Base-by-base conservation (phyloP, 768 basidiomycete genomes). In the Boletus insuetus region DNA sequence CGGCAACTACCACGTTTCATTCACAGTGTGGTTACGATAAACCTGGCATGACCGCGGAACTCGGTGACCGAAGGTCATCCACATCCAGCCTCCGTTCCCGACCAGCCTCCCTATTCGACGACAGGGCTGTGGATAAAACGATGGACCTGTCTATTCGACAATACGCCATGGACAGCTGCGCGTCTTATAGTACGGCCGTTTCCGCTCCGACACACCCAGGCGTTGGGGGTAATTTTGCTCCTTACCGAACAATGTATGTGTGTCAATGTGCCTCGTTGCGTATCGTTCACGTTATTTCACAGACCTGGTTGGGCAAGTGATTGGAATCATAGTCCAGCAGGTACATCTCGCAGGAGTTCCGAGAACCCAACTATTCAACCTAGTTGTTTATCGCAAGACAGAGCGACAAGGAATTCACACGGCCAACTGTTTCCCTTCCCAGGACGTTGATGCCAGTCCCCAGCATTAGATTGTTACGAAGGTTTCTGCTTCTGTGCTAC, bases 261-360 rank as follows among this genome's bases (percentile, higher is more conserved):
- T 43, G n/a, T 26, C 11, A 1, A 29, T 22, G 20, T 37, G 17
- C 10, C 37, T 46, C 45, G 26, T 47, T 4, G 32, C 3, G 4
- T 29, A 20, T 31, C n/a, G 13, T 49, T 61, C 4, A 53, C 53
- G 44, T 38, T 20, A 17, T 24, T 29, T 14, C 39, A 10, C 19
- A 61, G 61, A 42, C 35, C 43, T 35, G 44, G 55, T 37, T 66
- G 59, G 58, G 58, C 56, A n/a, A 51, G 51, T 20, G 64, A 67
- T 37, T 67, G 66, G 66, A 42, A 59, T n/a, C 47, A 49, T 11
- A 54, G 60, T 37, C 34, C 55, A 20, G 2, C 9, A n/a, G 53
- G 46, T 46, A 49, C 54, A 48, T 58, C 58, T 49, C 53, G 52
- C 39, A 51, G 46, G 32, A 46, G 46, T 38, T 46, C 56, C 50